These are phyloP conservation scores for Coffea humblotiana DNA, from an alignment of 305 asterid genomes.

Conservation along the genomic window DNA sequence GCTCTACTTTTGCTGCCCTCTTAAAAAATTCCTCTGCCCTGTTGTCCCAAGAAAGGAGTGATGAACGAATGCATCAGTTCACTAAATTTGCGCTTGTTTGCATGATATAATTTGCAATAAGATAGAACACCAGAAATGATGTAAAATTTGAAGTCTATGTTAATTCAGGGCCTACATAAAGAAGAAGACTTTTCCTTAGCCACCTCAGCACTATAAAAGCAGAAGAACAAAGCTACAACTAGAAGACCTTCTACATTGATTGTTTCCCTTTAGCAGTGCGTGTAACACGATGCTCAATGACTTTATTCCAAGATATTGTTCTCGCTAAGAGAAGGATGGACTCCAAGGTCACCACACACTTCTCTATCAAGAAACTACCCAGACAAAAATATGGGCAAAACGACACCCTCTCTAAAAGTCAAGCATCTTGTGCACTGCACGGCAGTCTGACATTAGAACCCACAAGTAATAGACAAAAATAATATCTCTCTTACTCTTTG, in stretches of 20 bases:
- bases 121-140: constrained; percentile 10
- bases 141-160: constrained; percentile 10
- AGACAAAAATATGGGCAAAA: constrained; percentile 15
- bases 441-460: constrained; percentile 15
- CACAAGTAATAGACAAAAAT: constrained; percentile 13
- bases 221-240: not conserved
- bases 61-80: not conserved
- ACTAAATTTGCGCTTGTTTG: not conserved
- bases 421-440: constrained; percentile 21
- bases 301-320: constrained; percentile 33
- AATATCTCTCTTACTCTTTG: not conserved
- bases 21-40: constrained; percentile 94
- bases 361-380: constrained; percentile 35
- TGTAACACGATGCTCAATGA: constrained; percentile 14
- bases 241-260: not conserved
- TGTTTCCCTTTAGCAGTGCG: not conserved
- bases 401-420: constrained; percentile 21
- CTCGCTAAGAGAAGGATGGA: constrained; percentile 18
- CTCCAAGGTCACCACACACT: constrained; percentile 46
- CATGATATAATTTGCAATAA: not conserved
- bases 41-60: constrained; percentile 20
- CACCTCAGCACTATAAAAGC: not conserved
- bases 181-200: not conserved
- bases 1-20: constrained; percentile 69
- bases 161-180: constrained; percentile 18